phyloP scores from a whole-genome alignment of 148 eudicot species.

The Fallopia convolvulus region DNA sequence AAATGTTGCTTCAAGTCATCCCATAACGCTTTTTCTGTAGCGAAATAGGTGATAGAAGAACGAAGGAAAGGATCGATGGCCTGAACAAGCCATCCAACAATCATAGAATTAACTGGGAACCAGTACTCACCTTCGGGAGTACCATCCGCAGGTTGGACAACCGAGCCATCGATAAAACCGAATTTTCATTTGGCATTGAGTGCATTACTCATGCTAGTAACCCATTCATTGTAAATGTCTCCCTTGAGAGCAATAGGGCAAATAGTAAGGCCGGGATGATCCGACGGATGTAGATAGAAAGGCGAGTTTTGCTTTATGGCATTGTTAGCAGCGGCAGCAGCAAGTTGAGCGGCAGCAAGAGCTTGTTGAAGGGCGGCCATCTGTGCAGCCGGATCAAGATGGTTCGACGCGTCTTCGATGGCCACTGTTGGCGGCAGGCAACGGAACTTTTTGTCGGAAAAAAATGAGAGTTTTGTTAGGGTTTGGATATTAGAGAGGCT shows the following conservation, averaged over 20 bases:
- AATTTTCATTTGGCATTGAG: not conserved
- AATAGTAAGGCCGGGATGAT: not conserved
- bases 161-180: not conserved
- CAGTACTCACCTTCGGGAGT: not conserved
- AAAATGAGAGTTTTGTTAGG: too few relatives aligned
- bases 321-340: too few relatives aligned
- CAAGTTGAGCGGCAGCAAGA: too few relatives aligned
- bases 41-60: not conserved
- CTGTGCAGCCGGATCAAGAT: too few relatives aligned
- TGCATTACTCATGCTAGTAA: not conserved
- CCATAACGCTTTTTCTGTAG: not conserved
- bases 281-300: not conserved
- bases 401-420: too few relatives aligned
- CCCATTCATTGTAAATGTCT: not conserved
- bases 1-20: not conserved
- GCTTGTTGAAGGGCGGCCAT: too few relatives aligned
- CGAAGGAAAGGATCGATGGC: not conserved
- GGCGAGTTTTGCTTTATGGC: not conserved
- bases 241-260: not conserved
- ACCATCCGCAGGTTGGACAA: not conserved
- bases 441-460: too few relatives aligned
- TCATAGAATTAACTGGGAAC: not conserved
- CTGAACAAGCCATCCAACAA: not conserved
- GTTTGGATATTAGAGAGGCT: too few relatives aligned
- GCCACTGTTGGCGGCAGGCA: too few relatives aligned